Base-by-base conservation (phyloP, 2,329 filamentous ascomycete genomes). In the Talaromyces sp. region DNA sequence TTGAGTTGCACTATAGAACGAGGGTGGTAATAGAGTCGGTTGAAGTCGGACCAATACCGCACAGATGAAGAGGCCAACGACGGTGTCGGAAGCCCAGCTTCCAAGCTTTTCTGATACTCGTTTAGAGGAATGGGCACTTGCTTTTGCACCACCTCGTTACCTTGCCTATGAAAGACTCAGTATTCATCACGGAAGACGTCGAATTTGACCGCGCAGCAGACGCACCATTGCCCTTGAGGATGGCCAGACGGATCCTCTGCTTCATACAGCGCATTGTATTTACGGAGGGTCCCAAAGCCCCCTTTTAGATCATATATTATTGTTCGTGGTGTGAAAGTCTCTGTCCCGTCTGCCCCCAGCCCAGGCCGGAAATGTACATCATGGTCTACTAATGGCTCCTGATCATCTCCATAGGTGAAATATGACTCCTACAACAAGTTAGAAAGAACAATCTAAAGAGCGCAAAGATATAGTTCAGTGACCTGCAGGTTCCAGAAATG, bases 401-500 rank as follows among this genome's bases (percentile, higher is more conserved):
- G 82, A 72, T 90, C 81, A 52, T 84, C 80, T 1, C 82, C 82
- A 71, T 97, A 98, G 14, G 93, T 97, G 73, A 98, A 98, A 77
- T 99, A 99, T 0, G 93, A 96, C 82, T 99, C 95, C 90, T 96
- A 66, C 11, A 23, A 31, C 39, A 58, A 40, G 63, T 65, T 40
- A 54, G 62, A 58, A 39, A 31, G 65, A 3, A 58, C 63, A 59
- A 58, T 52, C 37, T 11, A n/a, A 9, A n/a, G 23, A n/a, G 35
- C 31, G 58, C n/a, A 58, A 39, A 35, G n/a, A 60, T 16, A 21
- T 46, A 21, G 44, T 44, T 33, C 37, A 55, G 67, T 42, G 75
- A 91, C 91, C 82, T 96, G 93, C 5, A 90, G 83, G 71, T 99
- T 99, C 95, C 95, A 99, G 76, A 97, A 99, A 79, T 99, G 95